Conservation (phyloP, 1,139 yeast species). For the Diutina siamensis region DNA sequence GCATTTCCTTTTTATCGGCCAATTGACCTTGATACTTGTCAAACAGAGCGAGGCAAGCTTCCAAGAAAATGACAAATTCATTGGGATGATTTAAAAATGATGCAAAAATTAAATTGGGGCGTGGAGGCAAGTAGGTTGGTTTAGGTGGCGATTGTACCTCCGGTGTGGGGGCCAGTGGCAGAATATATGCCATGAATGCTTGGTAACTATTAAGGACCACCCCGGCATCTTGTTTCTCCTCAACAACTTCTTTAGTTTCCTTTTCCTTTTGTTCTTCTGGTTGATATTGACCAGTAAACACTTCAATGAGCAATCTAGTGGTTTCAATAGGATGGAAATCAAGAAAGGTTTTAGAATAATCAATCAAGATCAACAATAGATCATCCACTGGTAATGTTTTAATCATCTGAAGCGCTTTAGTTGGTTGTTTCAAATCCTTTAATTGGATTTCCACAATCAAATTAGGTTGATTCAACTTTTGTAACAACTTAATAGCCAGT, state of each 20-base stretch:
- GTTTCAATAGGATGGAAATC: slow-evolving; percentile 70
- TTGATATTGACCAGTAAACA: slow-evolving; percentile 75
- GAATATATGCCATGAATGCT: slow-evolving; percentile 55
- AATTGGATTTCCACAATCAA: slow-evolving; percentile 70
- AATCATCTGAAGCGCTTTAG: slow-evolving; percentile 54
- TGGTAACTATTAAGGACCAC: slow-evolving; percentile 46
- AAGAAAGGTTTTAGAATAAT: slow-evolving; percentile 54
- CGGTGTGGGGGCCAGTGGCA: slow-evolving; percentile 7
- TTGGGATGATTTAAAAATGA: slow-evolving; percentile 75
- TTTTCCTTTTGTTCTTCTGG: slow-evolving; percentile 19
- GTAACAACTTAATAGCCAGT: slow-evolving; percentile 63
- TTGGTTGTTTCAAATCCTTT: slow-evolving; percentile 52
- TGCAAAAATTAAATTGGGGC: slow-evolving; percentile 77
- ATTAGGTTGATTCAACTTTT: slow-evolving; percentile 61
- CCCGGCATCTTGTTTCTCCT: not conserved
- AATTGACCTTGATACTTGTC: slow-evolving; percentile 64
- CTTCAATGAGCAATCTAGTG: slow-evolving; percentile 69
- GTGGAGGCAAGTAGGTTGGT: slow-evolving; percentile 87
- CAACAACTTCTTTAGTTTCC: not conserved
- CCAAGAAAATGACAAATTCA: slow-evolving; percentile 87
- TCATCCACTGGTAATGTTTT: slow-evolving; percentile 69
- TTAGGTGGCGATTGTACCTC: slow-evolving; percentile 9
- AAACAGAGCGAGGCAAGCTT: slow-evolving; percentile 78
- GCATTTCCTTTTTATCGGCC: slow-evolving; percentile 58
- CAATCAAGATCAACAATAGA: slow-evolving; percentile 55